phyloP scores from a whole-genome alignment of 2,329 filamentous ascomycete genomes.

The Clonostachys sp. region DNA sequence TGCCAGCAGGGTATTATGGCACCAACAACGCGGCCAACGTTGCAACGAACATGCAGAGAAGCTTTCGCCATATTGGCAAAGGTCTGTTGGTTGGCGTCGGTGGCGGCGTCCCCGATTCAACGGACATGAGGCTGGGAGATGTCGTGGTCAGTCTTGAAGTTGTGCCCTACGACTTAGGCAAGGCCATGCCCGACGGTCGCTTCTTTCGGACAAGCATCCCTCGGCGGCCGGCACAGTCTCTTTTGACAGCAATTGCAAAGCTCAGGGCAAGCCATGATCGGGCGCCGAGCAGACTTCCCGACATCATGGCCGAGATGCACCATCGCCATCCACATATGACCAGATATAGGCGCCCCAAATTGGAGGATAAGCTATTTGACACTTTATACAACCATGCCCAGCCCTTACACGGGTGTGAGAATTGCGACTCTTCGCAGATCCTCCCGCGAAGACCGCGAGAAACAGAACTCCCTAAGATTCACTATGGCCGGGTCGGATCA shows the following conservation, averaged over 20 bases:
- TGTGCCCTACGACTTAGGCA: conserved; percentile 12
- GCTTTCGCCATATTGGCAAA: neutral
- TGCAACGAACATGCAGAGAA: conserved; percentile 1
- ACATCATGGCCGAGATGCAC: neutral
- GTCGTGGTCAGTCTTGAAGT: conserved; percentile 11
- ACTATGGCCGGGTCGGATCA: conserved; percentile 13
- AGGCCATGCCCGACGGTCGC: conserved; percentile 1
- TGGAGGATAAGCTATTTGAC: neutral
- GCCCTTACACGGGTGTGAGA: neutral
- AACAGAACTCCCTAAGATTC: conserved; percentile 1
- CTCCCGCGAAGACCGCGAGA: neutral
- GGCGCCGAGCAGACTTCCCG: neutral
- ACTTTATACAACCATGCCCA: neutral
- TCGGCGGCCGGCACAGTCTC: neutral
- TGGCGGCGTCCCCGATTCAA: conserved; percentile 8
- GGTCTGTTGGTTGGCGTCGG: conserved; percentile 15
- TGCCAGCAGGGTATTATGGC: conserved; percentile 12
- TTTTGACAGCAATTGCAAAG: conserved; percentile 5
- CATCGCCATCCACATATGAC: neutral
- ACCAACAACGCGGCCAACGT: conserved; percentile 5
- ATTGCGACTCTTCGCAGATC: conserved; percentile 2
- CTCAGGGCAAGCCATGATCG: neutral
- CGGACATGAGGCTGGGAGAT: conserved; percentile 12
- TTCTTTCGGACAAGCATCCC: conserved; percentile 1
- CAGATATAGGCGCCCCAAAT: neutral